phyloP scores from a whole-genome alignment of 352 stramenopile species.

The Phytophthora pistaciae region DNA sequence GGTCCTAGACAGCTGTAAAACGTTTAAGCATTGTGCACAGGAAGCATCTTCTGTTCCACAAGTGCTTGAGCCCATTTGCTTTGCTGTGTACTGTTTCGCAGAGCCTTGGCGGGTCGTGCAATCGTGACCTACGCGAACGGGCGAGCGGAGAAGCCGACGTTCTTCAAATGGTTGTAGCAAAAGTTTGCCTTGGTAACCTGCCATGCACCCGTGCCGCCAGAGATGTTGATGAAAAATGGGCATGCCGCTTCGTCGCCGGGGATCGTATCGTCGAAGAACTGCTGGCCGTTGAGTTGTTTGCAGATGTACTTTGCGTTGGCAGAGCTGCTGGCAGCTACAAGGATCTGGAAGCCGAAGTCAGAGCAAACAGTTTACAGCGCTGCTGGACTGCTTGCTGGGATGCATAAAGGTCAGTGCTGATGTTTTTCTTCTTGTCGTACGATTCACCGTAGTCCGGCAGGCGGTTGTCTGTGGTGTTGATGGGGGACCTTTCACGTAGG shows the following conservation, averaged over 20 bases:
- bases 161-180: slow-evolving; percentile 21
- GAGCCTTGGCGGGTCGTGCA: not conserved
- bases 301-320: not conserved
- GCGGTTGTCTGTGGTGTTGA: not conserved
- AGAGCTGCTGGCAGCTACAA: not conserved
- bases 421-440: not conserved
- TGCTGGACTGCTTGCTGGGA: not conserved
- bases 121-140: slow-evolving; percentile 7
- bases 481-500: not conserved
- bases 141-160: slow-evolving; percentile 10
- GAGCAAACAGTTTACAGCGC: not conserved
- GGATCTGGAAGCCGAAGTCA: not conserved
- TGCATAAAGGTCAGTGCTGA: not conserved
- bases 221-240: slow-evolving; percentile 18
- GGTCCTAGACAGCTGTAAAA: slow-evolving; percentile 10
- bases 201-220: not conserved
- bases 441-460: not conserved
- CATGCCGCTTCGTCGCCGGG: not conserved
- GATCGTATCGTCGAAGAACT: slow-evolving; percentile 11
- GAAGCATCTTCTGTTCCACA: slow-evolving; percentile 7
- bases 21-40: not conserved
- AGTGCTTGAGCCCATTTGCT: not conserved
- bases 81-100: slow-evolving; percentile 15
- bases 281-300: slow-evolving; percentile 17
- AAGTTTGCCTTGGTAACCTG: slow-evolving; percentile 21